phyloP scores from a whole-genome alignment of 306 rosid genomes.

The Quercus gilva region DNA sequence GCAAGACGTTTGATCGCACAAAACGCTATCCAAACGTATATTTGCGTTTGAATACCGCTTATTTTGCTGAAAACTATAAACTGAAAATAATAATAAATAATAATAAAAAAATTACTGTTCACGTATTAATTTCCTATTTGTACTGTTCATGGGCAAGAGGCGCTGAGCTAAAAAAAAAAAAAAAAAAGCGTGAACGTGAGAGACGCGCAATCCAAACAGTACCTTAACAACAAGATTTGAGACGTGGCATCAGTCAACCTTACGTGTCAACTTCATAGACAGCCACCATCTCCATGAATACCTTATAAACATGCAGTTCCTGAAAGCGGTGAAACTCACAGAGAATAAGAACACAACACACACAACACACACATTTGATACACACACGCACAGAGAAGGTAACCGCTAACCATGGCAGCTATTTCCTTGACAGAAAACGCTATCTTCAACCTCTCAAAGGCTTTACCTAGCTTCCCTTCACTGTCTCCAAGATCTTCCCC shows the following conservation, averaged over 20 bases:
- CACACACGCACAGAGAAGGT: background rate
- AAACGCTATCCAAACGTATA: no score
- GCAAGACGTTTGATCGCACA: no score
- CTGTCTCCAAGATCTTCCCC: conserved; percentile 24
- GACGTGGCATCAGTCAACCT: conserved; percentile 3
- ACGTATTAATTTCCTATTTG: no score
- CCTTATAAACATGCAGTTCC: conserved; percentile 15
- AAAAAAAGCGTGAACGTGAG: no score
- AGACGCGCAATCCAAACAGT: no score
- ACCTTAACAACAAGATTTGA: background rate
- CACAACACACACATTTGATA: no score
- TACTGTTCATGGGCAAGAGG: no score
- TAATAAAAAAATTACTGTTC: no score
- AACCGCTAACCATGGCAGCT: conserved; percentile 38
- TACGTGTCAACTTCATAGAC: conserved; percentile 17
- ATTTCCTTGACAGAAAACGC: conserved; percentile 38
- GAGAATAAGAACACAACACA: background rate
- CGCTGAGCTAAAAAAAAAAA: no score
- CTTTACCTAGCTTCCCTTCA: conserved; percentile 41
- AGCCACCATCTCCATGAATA: conserved; percentile 2
- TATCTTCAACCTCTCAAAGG: conserved; percentile 50
- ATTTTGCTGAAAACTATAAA: no score
- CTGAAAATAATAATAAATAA: no score
- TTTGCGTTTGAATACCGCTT: no score
- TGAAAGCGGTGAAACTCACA: background rate